These are phyloP conservation scores for Suillus occidentalis DNA, from an alignment of 768 basidiomycete species.

Conservation along the genomic window DNA sequence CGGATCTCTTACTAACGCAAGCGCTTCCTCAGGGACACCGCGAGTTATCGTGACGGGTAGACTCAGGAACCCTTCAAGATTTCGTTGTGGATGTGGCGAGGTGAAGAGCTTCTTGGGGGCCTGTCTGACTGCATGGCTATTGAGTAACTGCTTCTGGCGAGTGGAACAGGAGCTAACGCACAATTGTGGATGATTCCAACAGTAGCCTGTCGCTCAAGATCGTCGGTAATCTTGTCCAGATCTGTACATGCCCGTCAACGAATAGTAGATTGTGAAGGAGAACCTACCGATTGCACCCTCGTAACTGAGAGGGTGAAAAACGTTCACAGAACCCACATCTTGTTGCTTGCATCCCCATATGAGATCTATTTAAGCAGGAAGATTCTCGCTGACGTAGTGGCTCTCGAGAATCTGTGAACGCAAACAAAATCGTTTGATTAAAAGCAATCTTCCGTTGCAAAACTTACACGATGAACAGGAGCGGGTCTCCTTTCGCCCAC, in stretches of 20 bases:
- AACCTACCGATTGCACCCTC: constrained; percentile 80
- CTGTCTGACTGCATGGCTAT: constrained; percentile 67
- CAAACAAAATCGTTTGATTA: neutral
- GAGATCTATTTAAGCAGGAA: constrained; percentile 91
- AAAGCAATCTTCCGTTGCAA: neutral
- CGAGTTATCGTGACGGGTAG: constrained; percentile 70
- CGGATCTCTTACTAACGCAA: constrained; percentile 58
- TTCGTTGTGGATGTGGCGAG: constrained; percentile 71
- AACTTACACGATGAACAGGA: constrained; percentile 78
- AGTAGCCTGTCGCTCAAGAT: constrained; percentile 86
- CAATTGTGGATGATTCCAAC: constrained; percentile 96
- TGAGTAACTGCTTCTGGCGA: constrained; percentile 1
- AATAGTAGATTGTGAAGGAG: neutral
- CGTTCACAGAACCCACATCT: constrained; percentile 74
- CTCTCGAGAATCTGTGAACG: constrained; percentile 77
- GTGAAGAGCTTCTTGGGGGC: constrained; percentile 87
- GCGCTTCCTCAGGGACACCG: constrained; percentile 84
- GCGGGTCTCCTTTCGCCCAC: constrained; percentile 85
- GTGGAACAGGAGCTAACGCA: constrained; percentile 31
- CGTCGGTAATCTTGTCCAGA: constrained; percentile 81
- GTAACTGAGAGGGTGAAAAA: constrained; percentile 92
- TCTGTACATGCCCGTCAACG: constrained; percentile 43
- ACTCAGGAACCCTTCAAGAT: constrained; percentile 67
- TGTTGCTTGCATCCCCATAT: constrained; percentile 90
- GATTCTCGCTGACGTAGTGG: constrained; percentile 76